Evolutionary conservation across 208 protist species (phyloP), one percentile per base, ranked within the genome.

Genomic region (Angomonas ambiguus): DNA sequence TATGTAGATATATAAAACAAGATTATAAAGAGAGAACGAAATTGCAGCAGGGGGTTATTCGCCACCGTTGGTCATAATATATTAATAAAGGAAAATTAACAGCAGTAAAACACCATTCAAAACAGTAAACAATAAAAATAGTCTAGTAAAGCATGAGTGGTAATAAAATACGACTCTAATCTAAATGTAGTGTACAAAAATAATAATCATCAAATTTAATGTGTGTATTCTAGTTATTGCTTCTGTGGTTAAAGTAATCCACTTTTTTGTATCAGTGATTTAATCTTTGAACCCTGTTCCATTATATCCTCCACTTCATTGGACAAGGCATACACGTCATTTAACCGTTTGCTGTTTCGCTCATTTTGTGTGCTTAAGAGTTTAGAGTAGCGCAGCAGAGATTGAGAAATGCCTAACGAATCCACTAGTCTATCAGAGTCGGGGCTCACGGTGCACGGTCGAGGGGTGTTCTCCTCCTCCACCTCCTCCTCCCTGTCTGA

Each of bases 221-320:
- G 8, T 48, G 11, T 31, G 8, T n/a, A 35, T n/a, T 28, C 49
- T 13, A 45, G 38, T 45, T 45, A 16, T 45, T 27, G 3, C 20
- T 24, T 27, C 41, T 42, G 24, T 31, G 25, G 27, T 49, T 58
- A 53, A 67, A 51, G 31, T 18, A 32, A 13, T 16, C 30, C n/a
- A 27, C 6, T 34, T 58, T 53, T 5, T 27, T 53, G 24, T 30
- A 34, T 27, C 30, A 31, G 0, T 22, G 0, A 0, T 59, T 31
- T 27, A 27, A 61, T 38, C 31, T 62, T 51, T 8, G n/a, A 32
- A 38, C 83, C 75, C 28, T 65, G 77, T 2, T 68, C 55, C 2
- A 86, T 76, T 16, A 90, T 71, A 48, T 86, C 75, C n/a, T 90
- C 80, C 11, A 90, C 42, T 31, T 83, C 66, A 13, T 72, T 68